These are phyloP conservation scores for Leersia perrieri DNA, from an alignment of 176 grass and related monocot species.

Conservation along the genomic window DNA sequence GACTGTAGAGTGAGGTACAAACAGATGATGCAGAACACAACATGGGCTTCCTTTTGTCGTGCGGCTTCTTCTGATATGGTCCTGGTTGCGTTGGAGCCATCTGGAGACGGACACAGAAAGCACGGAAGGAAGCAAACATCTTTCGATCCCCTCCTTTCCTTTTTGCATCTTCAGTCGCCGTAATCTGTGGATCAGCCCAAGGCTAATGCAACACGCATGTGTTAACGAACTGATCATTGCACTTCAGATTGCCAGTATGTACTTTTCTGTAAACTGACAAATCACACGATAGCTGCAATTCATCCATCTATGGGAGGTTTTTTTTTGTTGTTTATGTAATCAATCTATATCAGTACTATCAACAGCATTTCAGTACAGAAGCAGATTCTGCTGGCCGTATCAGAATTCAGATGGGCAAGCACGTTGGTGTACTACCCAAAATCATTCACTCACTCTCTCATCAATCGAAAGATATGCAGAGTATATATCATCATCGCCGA, in stretches of 20 bases:
- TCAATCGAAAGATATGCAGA: neutral
- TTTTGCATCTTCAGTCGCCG: neutral
- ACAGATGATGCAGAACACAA: neutral
- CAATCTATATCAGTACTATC: neutral
- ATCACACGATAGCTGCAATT: neutral
- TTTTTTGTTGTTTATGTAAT: too few species aligned
- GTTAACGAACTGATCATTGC: neutral
- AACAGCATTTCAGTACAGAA: neutral
- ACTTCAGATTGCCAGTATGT: neutral
- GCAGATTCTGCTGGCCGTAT: neutral
- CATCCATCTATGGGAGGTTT: neutral
- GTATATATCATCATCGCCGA: too few species aligned
- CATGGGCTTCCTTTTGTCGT: neutral
- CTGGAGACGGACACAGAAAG: slow-evolving; percentile 23
- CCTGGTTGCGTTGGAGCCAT: neutral
- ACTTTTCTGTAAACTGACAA: neutral
- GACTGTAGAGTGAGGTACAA: neutral
- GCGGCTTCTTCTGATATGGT: neutral
- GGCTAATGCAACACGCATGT: slow-evolving; percentile 7
- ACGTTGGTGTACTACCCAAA: neutral
- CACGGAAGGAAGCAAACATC: slow-evolving; percentile 21
- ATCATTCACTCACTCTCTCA: neutral
- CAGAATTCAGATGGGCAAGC: neutral
- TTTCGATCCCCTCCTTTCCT: neutral
- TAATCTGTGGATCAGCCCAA: neutral